Base-by-base conservation (phyloP, 306 rosid species). In the Sophora flavescens region DNA sequence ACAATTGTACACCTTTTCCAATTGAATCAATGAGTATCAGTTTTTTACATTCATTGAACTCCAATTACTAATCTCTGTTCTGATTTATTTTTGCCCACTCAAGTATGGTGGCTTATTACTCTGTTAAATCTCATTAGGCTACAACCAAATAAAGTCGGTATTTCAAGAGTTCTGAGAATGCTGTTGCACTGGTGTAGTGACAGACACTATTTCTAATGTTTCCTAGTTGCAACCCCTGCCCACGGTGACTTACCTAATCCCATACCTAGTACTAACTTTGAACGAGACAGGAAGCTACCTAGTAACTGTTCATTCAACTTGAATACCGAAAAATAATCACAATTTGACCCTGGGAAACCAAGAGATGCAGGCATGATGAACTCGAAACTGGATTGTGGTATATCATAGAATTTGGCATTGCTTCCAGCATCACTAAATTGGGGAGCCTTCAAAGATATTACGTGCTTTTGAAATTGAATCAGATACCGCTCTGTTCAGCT, bases 341-440 rank as follows among this genome's bases (percentile, higher is more conserved):
- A 60, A 14, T 60, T 60, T 60, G 39, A 33, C 8, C 66, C 8
- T 32, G 66, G 28, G 7, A 13, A 11, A 13, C 26, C 6, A 36
- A 30, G 12, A 28, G 52, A 38, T 35, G 69, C 69, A 15, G 48
- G 26, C 48, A 6, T 8, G 50, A 38, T 7, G 18, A 63, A 41
- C 2, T 41, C 11, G 47, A 41, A 41, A 41, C 17, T 45, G 15
- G 33, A 17, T 63, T 39, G 32, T 15, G 33, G 52, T 41, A 17
- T 39, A 17, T 41, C 35, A 22, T 22, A 22, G 22, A 22, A 22
- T 22, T 22, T 22, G 22, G 22, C 22, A 22, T 22, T 22, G 22
- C 22, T 15, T 63, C 68, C 68, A 63, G 70, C 33, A 64, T 41
- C 52, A 39, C 28, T 14, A 63, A 63, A 36, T 36, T 63, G 6